phyloP scores from a whole-genome alignment of 768 basidiomycete genomes.

The Pulveroboletus sp. region DNA sequence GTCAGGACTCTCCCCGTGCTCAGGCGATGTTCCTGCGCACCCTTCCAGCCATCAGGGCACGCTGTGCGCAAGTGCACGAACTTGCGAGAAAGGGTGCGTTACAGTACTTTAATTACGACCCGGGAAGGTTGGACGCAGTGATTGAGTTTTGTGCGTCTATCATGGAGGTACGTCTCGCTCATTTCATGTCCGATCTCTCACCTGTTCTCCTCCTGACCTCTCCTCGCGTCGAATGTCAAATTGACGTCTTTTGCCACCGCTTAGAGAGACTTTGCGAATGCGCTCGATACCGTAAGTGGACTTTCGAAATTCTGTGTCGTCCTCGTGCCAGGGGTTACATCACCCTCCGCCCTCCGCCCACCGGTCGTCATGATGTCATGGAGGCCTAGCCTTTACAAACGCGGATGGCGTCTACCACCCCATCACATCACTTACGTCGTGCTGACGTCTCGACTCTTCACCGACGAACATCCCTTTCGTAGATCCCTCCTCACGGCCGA shows the following conservation, averaged over 20 bases:
- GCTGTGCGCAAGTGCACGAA: constrained; percentile 73
- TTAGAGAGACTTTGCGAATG: constrained; percentile 76
- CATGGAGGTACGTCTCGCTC: constrained; percentile 58
- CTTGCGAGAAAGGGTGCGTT: constrained; percentile 73
- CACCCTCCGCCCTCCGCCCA: constrained; percentile 9
- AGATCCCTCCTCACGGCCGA: constrained; percentile 86
- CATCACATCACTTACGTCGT: constrained; percentile 1
- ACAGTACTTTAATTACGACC: constrained; percentile 83
- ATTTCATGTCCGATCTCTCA: not conserved
- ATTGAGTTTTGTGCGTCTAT: constrained; percentile 71
- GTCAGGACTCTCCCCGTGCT: constrained; percentile 11
- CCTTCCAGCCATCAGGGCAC: constrained; percentile 84
- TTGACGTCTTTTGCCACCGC: not conserved
- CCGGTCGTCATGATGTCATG: not conserved
- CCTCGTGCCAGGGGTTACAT: not conserved
- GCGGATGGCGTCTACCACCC: not conserved
- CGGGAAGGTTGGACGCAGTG: constrained; percentile 66
- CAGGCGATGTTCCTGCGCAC: constrained; percentile 71
- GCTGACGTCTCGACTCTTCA: constrained; percentile 2
- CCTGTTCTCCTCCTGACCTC: not conserved
- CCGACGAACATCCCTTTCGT: not conserved
- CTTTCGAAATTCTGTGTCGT: not conserved
- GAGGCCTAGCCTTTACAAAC: not conserved
- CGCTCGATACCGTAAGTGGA: constrained; percentile 55
- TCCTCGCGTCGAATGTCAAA: constrained; percentile 3